Percentiles rank a stretch among this genome's conserved stretches.
These are phyloP conservation scores for Sporothrix variecibatus DNA, from an alignment of 2,329 filamentous ascomycete species.

Conservation along the genomic window DNA sequence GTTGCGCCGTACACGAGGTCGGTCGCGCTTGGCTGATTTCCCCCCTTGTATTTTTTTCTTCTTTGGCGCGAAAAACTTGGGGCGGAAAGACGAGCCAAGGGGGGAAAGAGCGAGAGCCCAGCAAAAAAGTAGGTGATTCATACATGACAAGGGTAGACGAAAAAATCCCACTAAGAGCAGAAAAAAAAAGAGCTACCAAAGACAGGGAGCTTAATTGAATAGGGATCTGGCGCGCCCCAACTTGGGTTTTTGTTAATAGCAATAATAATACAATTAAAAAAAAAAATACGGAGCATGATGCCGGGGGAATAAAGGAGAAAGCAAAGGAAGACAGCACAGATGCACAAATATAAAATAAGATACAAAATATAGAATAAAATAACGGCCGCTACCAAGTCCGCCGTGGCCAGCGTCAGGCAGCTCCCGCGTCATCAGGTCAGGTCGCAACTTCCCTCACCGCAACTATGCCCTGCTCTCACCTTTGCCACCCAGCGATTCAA, in stretches of 20 bases:
- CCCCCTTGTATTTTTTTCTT: not conserved
- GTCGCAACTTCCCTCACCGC: constrained; percentile 22
- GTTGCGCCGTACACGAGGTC: not conserved
- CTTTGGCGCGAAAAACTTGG: constrained; percentile 5
- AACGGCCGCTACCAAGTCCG: not conserved
- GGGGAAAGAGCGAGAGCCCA: not conserved
- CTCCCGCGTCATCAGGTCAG: constrained; percentile 15
- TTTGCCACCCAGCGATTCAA: not conserved
- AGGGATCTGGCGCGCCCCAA: not conserved
- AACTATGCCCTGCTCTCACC: constrained; percentile 9
- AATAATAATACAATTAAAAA: not conserved
- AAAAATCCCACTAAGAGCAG: constrained; percentile 21
- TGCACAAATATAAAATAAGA: not conserved
- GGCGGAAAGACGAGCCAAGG: constrained; percentile 8
- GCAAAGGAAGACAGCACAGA: not conserved
- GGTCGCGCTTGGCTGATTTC: constrained; percentile 10
- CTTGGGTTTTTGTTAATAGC: not conserved
- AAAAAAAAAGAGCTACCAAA: constrained; percentile 20
- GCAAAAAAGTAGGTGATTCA: constrained; percentile 22
- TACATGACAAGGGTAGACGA: constrained; percentile 19
- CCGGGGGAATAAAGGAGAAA: not conserved
- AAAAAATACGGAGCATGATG: not conserved
- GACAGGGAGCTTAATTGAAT: constrained; percentile 24
- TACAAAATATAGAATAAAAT: not conserved
- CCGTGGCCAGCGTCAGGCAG: not conserved